Conservation (phyloP, 169 alveolate species). For the Hammondia hammondi region DNA sequence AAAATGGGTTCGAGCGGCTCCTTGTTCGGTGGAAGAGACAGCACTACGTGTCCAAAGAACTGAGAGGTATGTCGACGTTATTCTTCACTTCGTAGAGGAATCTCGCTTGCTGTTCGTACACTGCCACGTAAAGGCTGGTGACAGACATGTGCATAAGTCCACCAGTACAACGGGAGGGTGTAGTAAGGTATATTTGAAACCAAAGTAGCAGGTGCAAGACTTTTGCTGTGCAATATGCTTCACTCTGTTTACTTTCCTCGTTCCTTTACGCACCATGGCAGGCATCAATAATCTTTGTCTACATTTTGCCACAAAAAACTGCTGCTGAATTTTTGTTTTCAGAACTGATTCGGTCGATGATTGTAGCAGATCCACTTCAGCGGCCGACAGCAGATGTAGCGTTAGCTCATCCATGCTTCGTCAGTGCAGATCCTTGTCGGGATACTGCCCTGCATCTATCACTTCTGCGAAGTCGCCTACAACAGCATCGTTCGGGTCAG, state of each 20-base stretch:
- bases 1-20: slow-evolving; percentile 35
- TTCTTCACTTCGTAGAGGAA: not conserved
- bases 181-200: too few relatives aligned
- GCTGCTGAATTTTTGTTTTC: not conserved
- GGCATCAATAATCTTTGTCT: too few relatives aligned
- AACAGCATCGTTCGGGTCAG: not conserved
- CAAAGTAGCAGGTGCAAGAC: too few relatives aligned
- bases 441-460: slow-evolving; percentile 23
- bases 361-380: slow-evolving; percentile 79
- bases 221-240: too few relatives aligned
- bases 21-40: slow-evolving; percentile 50
- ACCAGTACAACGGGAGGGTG: too few relatives aligned
- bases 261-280: too few relatives aligned
- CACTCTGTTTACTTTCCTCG: too few relatives aligned
- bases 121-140: too few relatives aligned
- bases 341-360: slow-evolving; percentile 74
- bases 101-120: too few relatives aligned
- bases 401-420: slow-evolving; percentile 80
- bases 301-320: too few relatives aligned
- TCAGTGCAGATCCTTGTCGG: slow-evolving; percentile 6
- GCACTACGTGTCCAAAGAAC: slow-evolving; percentile 31
- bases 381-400: slow-evolving; percentile 84
- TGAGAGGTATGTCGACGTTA: slow-evolving; percentile 63
- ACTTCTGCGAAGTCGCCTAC: not conserved
- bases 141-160: too few relatives aligned